phyloP scores from a whole-genome alignment of 2,329 filamentous ascomycete genomes.

The Neocucurbitaria cava region DNA sequence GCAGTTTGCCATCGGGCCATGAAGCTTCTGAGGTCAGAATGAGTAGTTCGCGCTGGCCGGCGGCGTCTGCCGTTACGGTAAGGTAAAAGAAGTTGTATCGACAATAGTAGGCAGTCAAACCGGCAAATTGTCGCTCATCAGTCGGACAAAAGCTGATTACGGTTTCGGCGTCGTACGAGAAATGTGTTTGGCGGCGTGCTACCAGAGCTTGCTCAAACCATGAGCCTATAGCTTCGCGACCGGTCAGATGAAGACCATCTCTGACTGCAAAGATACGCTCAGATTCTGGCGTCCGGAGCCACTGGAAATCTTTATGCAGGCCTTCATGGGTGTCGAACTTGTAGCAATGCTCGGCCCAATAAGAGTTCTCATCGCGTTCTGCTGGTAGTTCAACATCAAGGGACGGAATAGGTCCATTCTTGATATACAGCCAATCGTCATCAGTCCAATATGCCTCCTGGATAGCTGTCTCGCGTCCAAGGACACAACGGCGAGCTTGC shows the following conservation, averaged over 20 bases:
- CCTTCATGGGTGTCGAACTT: slow-evolving; percentile 55
- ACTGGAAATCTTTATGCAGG: slow-evolving; percentile 62
- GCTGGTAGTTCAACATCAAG: slow-evolving; percentile 48
- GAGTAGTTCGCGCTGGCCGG: slow-evolving; percentile 65
- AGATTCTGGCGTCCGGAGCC: slow-evolving; percentile 62
- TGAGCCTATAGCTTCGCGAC: slow-evolving; percentile 58
- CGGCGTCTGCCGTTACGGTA: slow-evolving; percentile 62
- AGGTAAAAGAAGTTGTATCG: slow-evolving; percentile 72
- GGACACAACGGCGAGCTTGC: slow-evolving; percentile 41
- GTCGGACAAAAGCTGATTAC: slow-evolving; percentile 60
- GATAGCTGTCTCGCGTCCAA: slow-evolving; percentile 52
- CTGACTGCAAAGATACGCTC: slow-evolving; percentile 58
- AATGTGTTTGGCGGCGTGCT: slow-evolving; percentile 63
- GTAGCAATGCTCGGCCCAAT: slow-evolving; percentile 54
- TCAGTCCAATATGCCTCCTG: slow-evolving; percentile 67
- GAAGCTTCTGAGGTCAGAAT: slow-evolving; percentile 65
- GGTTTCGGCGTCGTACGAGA: slow-evolving; percentile 68
- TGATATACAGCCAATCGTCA: slow-evolving; percentile 69
- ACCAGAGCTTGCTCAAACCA: slow-evolving; percentile 61
- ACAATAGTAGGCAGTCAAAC: slow-evolving; percentile 68
- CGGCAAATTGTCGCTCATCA: slow-evolving; percentile 68
- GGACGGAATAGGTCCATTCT: slow-evolving; percentile 58
- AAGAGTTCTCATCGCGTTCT: slow-evolving; percentile 35
- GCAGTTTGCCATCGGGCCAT: slow-evolving; percentile 60
- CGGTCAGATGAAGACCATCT: slow-evolving; percentile 61